These are phyloP conservation scores for Pichia sp. DNA, from an alignment of 1,139 yeast genomes.

Conservation along the genomic window DNA sequence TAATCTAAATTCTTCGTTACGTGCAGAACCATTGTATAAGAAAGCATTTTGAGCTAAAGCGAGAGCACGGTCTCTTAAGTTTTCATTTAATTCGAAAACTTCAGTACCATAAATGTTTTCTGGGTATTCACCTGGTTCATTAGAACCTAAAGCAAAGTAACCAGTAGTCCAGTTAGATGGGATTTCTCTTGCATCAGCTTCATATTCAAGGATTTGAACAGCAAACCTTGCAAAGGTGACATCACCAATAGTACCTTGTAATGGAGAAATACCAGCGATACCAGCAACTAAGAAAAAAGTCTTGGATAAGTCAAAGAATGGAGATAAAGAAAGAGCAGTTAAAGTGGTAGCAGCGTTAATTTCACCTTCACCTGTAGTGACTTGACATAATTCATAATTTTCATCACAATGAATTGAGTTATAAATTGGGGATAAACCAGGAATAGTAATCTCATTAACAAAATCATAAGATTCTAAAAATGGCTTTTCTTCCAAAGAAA, in stretches of 20 bases:
- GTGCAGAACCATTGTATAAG: constrained; percentile 42
- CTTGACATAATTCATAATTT: constrained; percentile 51
- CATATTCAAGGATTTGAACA: constrained; percentile 57
- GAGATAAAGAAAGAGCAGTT: constrained; percentile 48
- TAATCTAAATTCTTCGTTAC: constrained; percentile 41
- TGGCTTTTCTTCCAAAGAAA: constrained; percentile 47
- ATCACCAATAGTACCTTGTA: constrained; percentile 42
- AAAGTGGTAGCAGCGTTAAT: constrained; percentile 61
- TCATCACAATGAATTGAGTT: constrained; percentile 51
- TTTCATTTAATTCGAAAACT: constrained; percentile 57
- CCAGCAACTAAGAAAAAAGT: constrained; percentile 63
- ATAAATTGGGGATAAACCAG: constrained; percentile 59
- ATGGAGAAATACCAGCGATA: constrained; percentile 61
- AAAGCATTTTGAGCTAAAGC: constrained; percentile 42
- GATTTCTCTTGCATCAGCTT: constrained; percentile 45
- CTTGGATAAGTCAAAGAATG: constrained; percentile 50
- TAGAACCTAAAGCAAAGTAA: constrained; percentile 52
- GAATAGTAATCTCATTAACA: constrained; percentile 48
- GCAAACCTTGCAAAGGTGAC: constrained; percentile 59
- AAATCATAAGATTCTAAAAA: constrained; percentile 48
- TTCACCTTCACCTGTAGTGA: constrained; percentile 66
- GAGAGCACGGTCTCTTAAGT: constrained; percentile 53
- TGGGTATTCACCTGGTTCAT: constrained; percentile 48
- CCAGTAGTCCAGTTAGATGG: constrained; percentile 55
- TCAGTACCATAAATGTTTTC: constrained; percentile 56